Conservation (phyloP, 192 early-diverging fungal species). For the Geranomyces variabilis region DNA sequence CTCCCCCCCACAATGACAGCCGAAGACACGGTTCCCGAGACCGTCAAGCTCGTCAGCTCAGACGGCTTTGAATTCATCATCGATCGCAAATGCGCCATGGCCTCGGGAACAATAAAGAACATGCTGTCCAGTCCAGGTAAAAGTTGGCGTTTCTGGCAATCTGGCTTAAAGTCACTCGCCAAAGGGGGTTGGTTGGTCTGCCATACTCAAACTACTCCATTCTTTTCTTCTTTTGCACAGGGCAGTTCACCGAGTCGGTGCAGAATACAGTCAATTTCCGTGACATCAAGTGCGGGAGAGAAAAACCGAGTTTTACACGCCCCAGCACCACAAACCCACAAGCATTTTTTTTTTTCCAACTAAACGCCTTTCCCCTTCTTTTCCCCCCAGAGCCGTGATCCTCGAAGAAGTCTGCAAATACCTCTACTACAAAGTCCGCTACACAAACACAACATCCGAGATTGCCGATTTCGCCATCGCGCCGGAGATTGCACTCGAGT, state of each 20-base stretch:
- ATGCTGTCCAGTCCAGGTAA: slow-evolving; percentile 87
- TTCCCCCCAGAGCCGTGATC: slow-evolving; percentile 70
- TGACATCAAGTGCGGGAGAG: slow-evolving; percentile 79
- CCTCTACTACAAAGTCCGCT: slow-evolving; percentile 85
- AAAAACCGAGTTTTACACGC: not conserved
- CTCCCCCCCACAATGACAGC: too few species aligned
- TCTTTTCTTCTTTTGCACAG: slow-evolving; percentile 43
- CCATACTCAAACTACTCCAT: too few species aligned
- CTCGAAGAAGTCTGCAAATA: slow-evolving; percentile 95
- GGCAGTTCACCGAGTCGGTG: slow-evolving; percentile 88
- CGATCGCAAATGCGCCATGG: slow-evolving; percentile 82
- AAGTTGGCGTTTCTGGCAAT: too few species aligned
- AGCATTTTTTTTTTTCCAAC: not conserved
- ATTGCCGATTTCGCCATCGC: slow-evolving; percentile 91
- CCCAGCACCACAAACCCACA: too few species aligned
- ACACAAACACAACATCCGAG: slow-evolving; percentile 66
- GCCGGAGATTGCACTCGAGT: slow-evolving; percentile 84
- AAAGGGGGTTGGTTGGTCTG: not conserved
- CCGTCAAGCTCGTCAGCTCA: slow-evolving; percentile 83
- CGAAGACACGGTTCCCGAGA: slow-evolving; percentile 44
- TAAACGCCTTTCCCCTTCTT: not conserved
- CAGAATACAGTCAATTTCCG: slow-evolving; percentile 86
- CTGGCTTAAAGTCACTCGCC: not conserved
- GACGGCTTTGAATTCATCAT: slow-evolving; percentile 93
- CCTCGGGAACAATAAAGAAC: slow-evolving; percentile 91